A percentile compares a stretch with the other conserved stretches of the same genome.
These are phyloP conservation scores for Chamaenerion angustifolium DNA, from an alignment of 345 rosid genomes.

Conservation along the genomic window DNA sequence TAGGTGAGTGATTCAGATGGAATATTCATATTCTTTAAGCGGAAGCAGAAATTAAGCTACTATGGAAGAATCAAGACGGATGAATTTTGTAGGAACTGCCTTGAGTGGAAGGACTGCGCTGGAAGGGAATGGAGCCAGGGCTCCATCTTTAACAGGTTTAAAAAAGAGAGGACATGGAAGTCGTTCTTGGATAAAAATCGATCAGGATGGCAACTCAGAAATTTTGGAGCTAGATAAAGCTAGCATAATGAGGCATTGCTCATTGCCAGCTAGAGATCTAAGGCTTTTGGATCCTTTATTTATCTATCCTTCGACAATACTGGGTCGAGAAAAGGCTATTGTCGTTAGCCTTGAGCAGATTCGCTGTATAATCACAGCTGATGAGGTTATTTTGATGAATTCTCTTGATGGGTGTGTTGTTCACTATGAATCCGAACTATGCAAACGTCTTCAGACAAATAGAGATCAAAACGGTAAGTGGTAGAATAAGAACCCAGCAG, in stretches of 20 bases:
- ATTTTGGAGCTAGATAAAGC: constrained; percentile 74
- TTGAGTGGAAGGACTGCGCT: constrained; percentile 23
- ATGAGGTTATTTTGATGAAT: constrained; percentile 87
- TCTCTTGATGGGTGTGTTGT: constrained; percentile 63
- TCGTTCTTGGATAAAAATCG: constrained; percentile 91
- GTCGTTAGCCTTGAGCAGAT: constrained; percentile 88
- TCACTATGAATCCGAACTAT: constrained; percentile 62
- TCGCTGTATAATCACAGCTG: constrained; percentile 87
- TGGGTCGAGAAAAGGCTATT: constrained; percentile 90
- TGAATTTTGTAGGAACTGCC: constrained; percentile 20
- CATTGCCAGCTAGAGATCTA: constrained; percentile 82
- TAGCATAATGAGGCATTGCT: constrained; percentile 83
- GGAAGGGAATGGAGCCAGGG: constrained; percentile 28
- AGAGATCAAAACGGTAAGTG: constrained; percentile 41
- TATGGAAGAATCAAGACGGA: constrained; percentile 41
- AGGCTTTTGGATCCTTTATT: constrained; percentile 92
- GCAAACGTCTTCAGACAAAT: constrained; percentile 62
- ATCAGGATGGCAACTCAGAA: constrained; percentile 47
- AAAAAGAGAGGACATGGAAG: constrained; percentile 85
- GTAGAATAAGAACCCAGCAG: too few relatives aligned
- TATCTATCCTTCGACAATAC: constrained; percentile 77
- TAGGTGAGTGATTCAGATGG: too few relatives aligned
- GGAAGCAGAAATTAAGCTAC: constrained; percentile 1
- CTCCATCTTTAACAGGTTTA: constrained; percentile 26
- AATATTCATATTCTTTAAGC: too few relatives aligned